These are phyloP conservation scores for Pisolithus marmoratus DNA, from an alignment of 768 basidiomycete species.

Conservation along the genomic window DNA sequence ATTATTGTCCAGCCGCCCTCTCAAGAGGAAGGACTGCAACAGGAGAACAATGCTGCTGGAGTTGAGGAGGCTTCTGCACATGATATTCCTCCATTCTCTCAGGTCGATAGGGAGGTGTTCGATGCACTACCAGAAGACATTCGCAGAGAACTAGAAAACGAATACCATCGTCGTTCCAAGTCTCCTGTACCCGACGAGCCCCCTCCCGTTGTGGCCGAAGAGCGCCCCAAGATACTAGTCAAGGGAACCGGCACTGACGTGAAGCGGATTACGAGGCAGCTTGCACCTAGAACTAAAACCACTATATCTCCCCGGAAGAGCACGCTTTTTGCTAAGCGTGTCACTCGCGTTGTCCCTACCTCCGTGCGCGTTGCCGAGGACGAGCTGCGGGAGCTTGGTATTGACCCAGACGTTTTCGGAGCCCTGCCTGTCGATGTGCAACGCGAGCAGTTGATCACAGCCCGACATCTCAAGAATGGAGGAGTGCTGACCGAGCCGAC, in stretches of 20 bases:
- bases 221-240: constrained; percentile 11
- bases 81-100: constrained; percentile 65
- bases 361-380: constrained; percentile 43
- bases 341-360: constrained; percentile 30
- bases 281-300: constrained; percentile 50
- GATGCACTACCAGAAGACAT: constrained; percentile 67
- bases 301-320: constrained; percentile 34
- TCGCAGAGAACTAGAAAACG: constrained; percentile 59
- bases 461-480: constrained; percentile 43
- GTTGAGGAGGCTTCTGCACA: constrained; percentile 7
- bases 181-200: constrained; percentile 36
- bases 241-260: constrained; percentile 43
- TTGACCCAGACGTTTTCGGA: constrained; percentile 70
- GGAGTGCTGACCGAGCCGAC: constrained; percentile 38
- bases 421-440: constrained; percentile 62
- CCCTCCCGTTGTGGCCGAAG: constrained; percentile 12
- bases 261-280: constrained; percentile 56
- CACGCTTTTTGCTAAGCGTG: constrained; percentile 33
- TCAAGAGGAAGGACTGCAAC: constrained; percentile 19
- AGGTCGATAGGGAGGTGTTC: constrained; percentile 67
- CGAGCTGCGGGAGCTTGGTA: constrained; percentile 57
- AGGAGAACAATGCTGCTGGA: not conserved
- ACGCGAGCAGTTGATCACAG: constrained; percentile 65
- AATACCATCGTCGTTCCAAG: constrained; percentile 56
- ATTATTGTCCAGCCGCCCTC: constrained; percentile 30